These are phyloP conservation scores for Smittium culicis DNA, from an alignment of 371 early-diverging fungal genomes.

Conservation along the genomic window DNA sequence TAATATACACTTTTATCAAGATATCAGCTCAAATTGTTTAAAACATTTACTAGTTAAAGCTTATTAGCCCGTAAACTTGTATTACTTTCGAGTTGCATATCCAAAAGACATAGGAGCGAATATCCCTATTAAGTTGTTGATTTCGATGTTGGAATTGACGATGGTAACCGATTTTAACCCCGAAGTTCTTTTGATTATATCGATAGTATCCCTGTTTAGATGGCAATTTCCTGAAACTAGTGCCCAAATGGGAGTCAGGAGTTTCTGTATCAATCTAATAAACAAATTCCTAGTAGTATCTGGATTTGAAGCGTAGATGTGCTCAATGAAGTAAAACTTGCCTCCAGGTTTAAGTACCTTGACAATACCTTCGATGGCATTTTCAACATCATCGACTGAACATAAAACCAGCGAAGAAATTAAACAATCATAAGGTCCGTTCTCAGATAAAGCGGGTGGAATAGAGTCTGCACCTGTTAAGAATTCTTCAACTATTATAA, in stretches of 20 bases:
- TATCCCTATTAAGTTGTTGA: neutral
- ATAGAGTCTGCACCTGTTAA: conserved; percentile 12
- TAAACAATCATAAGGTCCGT: conserved; percentile 23
- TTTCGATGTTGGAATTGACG: neutral
- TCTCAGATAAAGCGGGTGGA: conserved; percentile 12
- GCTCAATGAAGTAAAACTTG: conserved; percentile 26
- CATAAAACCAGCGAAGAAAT: conserved; percentile 25
- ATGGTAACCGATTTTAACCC: conserved; percentile 15
- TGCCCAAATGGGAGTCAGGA: conserved; percentile 15
- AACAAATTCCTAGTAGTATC: conserved; percentile 13
- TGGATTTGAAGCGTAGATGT: conserved; percentile 14
- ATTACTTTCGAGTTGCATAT: neutral
- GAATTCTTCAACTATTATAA: conserved; percentile 21
- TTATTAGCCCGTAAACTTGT: no score
- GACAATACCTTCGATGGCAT: conserved; percentile 14
- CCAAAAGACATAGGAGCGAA: neutral
- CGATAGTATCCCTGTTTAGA: conserved; percentile 18
- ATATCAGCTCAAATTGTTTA: no score
- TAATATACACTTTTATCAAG: no score
- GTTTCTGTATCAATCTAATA: conserved; percentile 14
- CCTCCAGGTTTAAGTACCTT: conserved; percentile 24
- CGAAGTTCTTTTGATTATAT: conserved; percentile 10
- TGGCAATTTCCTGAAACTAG: conserved; percentile 24
- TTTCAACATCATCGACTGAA: conserved; percentile 19
- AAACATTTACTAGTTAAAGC: no score